phyloP scores from a whole-genome alignment of 306 rosid genomes.

The Quercus aquifolioides region DNA sequence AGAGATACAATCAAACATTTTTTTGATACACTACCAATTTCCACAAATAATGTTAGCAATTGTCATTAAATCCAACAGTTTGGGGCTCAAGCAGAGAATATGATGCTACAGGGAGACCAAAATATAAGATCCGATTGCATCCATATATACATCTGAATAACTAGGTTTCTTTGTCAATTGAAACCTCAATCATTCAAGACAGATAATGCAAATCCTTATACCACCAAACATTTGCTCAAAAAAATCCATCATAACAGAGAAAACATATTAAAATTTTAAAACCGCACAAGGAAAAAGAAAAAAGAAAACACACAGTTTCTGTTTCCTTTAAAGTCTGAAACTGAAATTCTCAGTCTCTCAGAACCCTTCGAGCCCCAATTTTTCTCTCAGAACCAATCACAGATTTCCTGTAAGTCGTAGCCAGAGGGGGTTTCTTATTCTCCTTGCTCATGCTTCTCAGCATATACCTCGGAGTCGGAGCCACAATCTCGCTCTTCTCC shows the following conservation, averaged over 20 bases:
- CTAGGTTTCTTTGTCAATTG: too few species aligned
- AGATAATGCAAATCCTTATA: too few species aligned
- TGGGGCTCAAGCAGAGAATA: too few species aligned
- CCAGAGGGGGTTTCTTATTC: conserved; percentile 73
- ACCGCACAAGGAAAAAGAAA: background rate
- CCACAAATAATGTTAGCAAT: too few species aligned
- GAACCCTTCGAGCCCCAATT: conserved; percentile 28
- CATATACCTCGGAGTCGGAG: conserved; percentile 84
- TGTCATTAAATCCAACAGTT: too few species aligned
- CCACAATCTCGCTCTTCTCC: conserved; percentile 32
- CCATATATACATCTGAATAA: too few species aligned
- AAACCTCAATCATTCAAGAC: too few species aligned
- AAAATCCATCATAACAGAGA: conserved; percentile 1
- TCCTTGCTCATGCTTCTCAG: conserved; percentile 85
- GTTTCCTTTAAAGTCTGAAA: background rate
- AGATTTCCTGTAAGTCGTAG: conserved; percentile 38
- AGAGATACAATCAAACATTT: too few species aligned
- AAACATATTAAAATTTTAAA: conserved; percentile 30
- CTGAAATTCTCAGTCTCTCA: conserved; percentile 27
- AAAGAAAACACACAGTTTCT: background rate
- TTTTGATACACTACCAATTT: too few species aligned
- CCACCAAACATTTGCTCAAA: background rate
- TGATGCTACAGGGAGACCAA: too few species aligned
- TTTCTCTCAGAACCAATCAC: conserved; percentile 27
- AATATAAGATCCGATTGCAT: too few species aligned